Evolutionary conservation across 768 basidiomycete genomes (phyloP).

Genomic region (Tricholoma flavovirens): DNA sequence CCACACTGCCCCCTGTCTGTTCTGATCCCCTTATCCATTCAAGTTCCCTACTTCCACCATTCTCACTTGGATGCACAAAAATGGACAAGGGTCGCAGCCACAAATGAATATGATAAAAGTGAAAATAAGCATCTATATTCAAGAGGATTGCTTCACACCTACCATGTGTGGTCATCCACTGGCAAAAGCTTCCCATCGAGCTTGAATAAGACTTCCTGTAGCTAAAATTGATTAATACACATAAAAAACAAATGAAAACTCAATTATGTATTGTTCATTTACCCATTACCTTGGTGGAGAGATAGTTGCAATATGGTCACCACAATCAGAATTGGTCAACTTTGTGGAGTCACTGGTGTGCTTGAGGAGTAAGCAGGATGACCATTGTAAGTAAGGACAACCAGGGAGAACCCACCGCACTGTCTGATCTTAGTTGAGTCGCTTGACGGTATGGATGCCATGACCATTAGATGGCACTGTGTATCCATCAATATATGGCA

Average conservation of each 20-base stretch:
- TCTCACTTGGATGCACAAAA: not conserved
- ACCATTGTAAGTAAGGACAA: too few species aligned
- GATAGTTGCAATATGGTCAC: too few species aligned
- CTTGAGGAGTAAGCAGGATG: too few species aligned
- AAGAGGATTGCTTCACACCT: not conserved
- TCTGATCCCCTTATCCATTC: not conserved
- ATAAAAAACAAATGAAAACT: not conserved
- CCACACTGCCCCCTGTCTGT: not conserved
- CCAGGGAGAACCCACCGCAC: too few species aligned
- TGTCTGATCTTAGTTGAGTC: too few species aligned
- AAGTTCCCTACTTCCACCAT: not conserved
- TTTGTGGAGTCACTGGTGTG: too few species aligned
- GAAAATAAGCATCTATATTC: not conserved
- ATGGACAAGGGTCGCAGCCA: not conserved
- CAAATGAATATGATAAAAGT: not conserved
- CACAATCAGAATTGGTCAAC: too few species aligned
- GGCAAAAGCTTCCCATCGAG: not conserved
- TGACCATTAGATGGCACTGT: too few species aligned
- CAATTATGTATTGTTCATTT: not conserved
- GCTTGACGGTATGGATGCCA: too few species aligned
- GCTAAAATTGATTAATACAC: not conserved
- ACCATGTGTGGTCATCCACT: not conserved
- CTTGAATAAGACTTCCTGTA: not conserved
- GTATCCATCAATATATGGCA: too few species aligned
- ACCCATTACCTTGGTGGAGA: slow-evolving; percentile 11